These are phyloP conservation scores for Vachellia collinsii DNA, from an alignment of 306 rosid species.

Conservation along the genomic window DNA sequence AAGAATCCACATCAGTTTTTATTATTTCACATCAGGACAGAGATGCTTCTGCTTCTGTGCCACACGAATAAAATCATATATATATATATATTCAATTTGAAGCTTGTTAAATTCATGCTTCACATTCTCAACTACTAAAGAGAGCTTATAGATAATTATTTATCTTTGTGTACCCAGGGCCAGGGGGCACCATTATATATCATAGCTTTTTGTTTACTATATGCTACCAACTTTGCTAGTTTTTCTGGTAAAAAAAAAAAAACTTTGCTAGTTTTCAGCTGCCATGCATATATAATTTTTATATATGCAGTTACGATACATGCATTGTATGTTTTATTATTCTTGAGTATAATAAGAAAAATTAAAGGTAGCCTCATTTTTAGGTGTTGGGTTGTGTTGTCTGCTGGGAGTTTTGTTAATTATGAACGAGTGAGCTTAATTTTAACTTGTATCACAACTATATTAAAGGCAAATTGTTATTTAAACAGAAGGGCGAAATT, in stretches of 20 bases:
- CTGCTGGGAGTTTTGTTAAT: too few relatives aligned
- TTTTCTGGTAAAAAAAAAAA: too few relatives aligned
- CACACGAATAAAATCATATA: not conserved
- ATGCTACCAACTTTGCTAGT: not conserved
- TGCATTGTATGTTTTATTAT: too few relatives aligned
- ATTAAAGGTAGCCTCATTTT: too few relatives aligned
- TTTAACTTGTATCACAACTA: too few relatives aligned
- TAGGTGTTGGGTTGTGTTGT: too few relatives aligned
- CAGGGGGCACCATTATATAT: not conserved
- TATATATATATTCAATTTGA: not conserved
- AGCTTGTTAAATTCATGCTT: not conserved
- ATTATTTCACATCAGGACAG: not conserved
- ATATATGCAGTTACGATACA: too few relatives aligned
- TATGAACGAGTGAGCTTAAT: too few relatives aligned
- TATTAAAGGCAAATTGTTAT: too few relatives aligned
- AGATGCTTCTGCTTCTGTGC: not conserved
- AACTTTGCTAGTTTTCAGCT: not conserved
- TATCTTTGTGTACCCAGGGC: not conserved
- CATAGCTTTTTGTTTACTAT: not conserved
- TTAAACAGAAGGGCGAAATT: too few relatives aligned
- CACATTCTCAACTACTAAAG: not conserved
- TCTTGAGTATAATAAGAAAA: not conserved
- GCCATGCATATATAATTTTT: not conserved
- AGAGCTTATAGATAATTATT: not conserved
- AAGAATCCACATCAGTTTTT: not conserved